Percentiles rank a stretch among this genome's conserved stretches.
phyloP scores from a whole-genome alignment of 768 basidiomycete species.

The Inosperma sp. region DNA sequence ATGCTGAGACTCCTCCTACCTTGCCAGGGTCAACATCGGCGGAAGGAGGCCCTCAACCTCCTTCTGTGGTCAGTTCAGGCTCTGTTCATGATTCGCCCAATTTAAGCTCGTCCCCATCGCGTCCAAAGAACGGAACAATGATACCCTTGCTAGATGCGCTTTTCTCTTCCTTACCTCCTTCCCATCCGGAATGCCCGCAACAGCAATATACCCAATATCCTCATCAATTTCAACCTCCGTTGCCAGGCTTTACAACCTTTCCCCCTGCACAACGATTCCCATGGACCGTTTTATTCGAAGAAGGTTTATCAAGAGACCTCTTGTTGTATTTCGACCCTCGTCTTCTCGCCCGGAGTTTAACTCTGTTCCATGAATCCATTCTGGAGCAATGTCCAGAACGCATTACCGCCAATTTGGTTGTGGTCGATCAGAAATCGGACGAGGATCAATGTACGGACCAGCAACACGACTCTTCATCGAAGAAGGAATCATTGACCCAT shows the following conservation, averaged over 20 bases:
- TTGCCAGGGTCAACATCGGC: slow-evolving; percentile 45
- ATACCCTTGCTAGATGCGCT: slow-evolving; percentile 47
- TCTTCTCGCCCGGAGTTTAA: slow-evolving; percentile 59
- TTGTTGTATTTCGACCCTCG: slow-evolving; percentile 60
- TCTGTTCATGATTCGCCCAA: slow-evolving; percentile 38
- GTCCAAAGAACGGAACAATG: slow-evolving; percentile 41
- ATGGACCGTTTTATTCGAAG: slow-evolving; percentile 52
- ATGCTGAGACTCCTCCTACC: slow-evolving; percentile 17
- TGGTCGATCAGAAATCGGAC: slow-evolving; percentile 26
- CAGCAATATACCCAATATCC: slow-evolving; percentile 21
- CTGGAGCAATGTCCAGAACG: slow-evolving; percentile 51
- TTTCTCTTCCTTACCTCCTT: slow-evolving; percentile 10
- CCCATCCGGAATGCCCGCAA: not conserved
- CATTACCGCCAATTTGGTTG: slow-evolving; percentile 43
- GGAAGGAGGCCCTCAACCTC: slow-evolving; percentile 48
- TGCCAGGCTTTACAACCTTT: slow-evolving; percentile 12
- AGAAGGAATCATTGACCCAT: slow-evolving; percentile 19
- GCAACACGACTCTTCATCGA: too few species aligned
- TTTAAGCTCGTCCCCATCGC: slow-evolving; percentile 48
- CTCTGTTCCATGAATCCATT: slow-evolving; percentile 52
- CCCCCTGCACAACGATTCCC: slow-evolving; percentile 29
- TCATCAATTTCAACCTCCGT: slow-evolving; percentile 26
- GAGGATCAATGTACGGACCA: too few species aligned
- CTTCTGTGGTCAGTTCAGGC: slow-evolving; percentile 36
- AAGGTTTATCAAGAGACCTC: slow-evolving; percentile 65